Conservation (phyloP, 2,329 filamentous ascomycete genomes). For the Paraconiothyrium sp. region DNA sequence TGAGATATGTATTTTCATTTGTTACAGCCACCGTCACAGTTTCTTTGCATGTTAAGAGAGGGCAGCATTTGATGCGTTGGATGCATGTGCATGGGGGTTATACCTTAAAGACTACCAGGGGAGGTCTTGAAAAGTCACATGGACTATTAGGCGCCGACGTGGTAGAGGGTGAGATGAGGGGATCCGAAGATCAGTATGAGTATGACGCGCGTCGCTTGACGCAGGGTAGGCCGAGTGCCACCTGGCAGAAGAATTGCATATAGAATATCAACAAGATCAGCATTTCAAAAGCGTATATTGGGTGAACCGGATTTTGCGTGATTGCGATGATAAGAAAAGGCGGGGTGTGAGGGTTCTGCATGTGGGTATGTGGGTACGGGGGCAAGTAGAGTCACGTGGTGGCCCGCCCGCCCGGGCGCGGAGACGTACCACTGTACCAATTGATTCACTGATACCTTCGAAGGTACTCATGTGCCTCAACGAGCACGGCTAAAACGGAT, state of each 20-base stretch:
- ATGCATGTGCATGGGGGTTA: constrained; percentile 3
- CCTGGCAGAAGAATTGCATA: constrained; percentile 1
- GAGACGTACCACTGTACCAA: too few species aligned
- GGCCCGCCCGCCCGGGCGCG: neutral
- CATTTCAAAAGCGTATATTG: neutral
- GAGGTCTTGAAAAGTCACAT: neutral
- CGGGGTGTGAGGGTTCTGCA: neutral
- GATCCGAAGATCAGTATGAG: constrained; percentile 10
- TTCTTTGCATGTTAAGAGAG: constrained; percentile 36
- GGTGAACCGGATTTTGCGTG: neutral
- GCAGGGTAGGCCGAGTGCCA: constrained; percentile 9
- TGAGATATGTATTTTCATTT: constrained; percentile 35
- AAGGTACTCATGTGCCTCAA: too few species aligned
- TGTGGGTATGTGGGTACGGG: neutral
- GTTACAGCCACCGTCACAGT: constrained; percentile 20
- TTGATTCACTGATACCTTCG: too few species aligned
- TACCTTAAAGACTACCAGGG: constrained; percentile 4
- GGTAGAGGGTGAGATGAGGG: constrained; percentile 10
- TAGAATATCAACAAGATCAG: constrained; percentile 6
- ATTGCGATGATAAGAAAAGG: constrained; percentile 4
- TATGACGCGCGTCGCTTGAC: constrained; percentile 14
- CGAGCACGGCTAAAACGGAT: too few species aligned
- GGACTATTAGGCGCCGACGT: neutral
- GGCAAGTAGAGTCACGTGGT: neutral
- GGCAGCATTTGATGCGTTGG: neutral